These are phyloP conservation scores for Phaeosphaeriaceae sp. DNA, from an alignment of 2,329 filamentous ascomycete species.

Conservation along the genomic window DNA sequence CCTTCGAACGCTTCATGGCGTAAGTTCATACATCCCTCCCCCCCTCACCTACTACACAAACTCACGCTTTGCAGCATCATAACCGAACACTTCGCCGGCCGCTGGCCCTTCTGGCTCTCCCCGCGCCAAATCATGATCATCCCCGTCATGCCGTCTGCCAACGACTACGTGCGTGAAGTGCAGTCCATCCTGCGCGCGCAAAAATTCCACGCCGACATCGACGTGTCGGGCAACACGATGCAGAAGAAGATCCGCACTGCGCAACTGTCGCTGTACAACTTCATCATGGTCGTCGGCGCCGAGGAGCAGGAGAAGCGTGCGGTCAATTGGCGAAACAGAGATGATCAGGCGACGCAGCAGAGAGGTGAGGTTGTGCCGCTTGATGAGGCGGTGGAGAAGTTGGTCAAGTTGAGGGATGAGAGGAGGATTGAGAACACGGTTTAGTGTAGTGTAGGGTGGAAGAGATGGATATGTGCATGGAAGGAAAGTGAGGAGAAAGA, in stretches of 20 bases:
- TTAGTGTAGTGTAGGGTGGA: background rate
- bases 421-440: constrained; percentile 43
- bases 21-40: constrained; percentile 22
- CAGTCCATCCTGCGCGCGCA: constrained; percentile 71
- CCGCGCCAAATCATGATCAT: constrained; percentile 83
- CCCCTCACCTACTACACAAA: background rate
- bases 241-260: constrained; percentile 89
- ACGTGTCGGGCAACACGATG: constrained; percentile 78
- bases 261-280: constrained; percentile 83
- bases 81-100: constrained; percentile 83
- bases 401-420: constrained; percentile 55
- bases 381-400: constrained; percentile 63
- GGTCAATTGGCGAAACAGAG: constrained; percentile 70
- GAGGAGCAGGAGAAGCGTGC: constrained; percentile 65
- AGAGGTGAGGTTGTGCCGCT: constrained; percentile 68
- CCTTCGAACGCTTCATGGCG: constrained; percentile 73
- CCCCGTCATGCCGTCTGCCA: constrained; percentile 74
- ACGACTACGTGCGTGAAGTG: constrained; percentile 77
- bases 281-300: constrained; percentile 75
- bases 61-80: constrained; percentile 60
- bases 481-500: too few relatives aligned
- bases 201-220: constrained; percentile 74
- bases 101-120: constrained; percentile 89
- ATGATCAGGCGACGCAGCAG: constrained; percentile 67
- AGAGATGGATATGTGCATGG: background rate